These are phyloP conservation scores for Lipomyces sp. DNA, from an alignment of 805 yeast genomes.

Conservation along the genomic window DNA sequence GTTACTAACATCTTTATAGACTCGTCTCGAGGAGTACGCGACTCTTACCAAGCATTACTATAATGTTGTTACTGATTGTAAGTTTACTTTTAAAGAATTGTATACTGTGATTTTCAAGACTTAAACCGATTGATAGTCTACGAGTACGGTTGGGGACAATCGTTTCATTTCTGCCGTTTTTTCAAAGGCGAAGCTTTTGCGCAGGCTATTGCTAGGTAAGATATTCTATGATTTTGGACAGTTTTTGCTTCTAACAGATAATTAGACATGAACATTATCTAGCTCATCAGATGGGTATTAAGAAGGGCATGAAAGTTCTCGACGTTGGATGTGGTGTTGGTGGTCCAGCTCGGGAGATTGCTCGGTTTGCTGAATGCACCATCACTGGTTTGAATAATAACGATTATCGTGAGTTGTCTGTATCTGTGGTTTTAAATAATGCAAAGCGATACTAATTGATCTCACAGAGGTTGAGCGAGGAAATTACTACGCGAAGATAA, in stretches of 20 bases:
- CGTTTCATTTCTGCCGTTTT: slow-evolving; percentile 95
- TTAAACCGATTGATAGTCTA: slow-evolving; percentile 46
- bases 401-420: slow-evolving; percentile 55
- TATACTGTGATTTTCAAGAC: not conserved
- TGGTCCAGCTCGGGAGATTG: slow-evolving; percentile 97
- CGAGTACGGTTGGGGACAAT: slow-evolving; percentile 99
- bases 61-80: slow-evolving; percentile 88
- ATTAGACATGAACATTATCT: slow-evolving; percentile 89
- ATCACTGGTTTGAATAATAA: slow-evolving; percentile 93
- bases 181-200: slow-evolving; percentile 89
- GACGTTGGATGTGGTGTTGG: slow-evolving; percentile 99
- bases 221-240: not conserved
- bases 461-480: slow-evolving; percentile 77
- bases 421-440: too few relatives aligned
- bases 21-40: slow-evolving; percentile 79
- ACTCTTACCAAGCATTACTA: slow-evolving; percentile 91
- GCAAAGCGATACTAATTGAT: not conserved
- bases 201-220: slow-evolving; percentile 75
- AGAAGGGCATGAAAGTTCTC: slow-evolving; percentile 77
- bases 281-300: slow-evolving; percentile 79
- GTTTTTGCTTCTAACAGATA: not conserved
- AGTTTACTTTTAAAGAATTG: slow-evolving; percentile 7
- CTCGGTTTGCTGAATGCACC: slow-evolving; percentile 81
- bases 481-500: slow-evolving; percentile 66
- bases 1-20: slow-evolving; percentile 30